Conservation (phyloP, 192 early-diverging fungal genomes). For the Coemansia sp. region DNA sequence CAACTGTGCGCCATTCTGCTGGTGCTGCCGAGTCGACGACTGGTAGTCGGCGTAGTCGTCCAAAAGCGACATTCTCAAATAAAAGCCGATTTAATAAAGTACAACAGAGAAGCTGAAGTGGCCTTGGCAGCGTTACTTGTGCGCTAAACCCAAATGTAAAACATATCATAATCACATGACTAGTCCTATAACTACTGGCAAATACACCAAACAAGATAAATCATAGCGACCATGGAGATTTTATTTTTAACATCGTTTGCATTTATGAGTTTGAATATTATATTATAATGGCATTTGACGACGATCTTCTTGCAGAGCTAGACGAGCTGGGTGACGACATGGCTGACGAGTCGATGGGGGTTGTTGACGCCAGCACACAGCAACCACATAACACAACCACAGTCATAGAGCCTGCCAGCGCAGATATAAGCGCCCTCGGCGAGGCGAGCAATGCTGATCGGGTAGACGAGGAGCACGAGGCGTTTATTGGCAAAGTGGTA, state of each 20-base stretch:
- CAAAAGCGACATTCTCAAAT: conserved; percentile 44
- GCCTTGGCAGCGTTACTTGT: too few species aligned
- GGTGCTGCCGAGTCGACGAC: conserved; percentile 23
- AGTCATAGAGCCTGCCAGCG: conserved; percentile 11
- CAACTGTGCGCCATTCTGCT: conserved; percentile 11
- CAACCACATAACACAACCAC: conserved; percentile 26
- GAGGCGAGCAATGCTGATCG: conserved; percentile 54
- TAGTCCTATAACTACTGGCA: too few species aligned
- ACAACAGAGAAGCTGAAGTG: not conserved
- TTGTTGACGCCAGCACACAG: conserved; percentile 3
- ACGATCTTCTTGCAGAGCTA: conserved; percentile 86
- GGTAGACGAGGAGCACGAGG: conserved; percentile 51
- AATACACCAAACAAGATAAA: too few species aligned
- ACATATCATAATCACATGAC: too few species aligned
- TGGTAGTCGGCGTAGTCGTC: conserved; percentile 54
- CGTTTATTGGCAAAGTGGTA: conserved; percentile 28
- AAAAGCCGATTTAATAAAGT: not conserved
- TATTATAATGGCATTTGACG: conserved; percentile 66
- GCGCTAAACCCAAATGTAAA: too few species aligned
- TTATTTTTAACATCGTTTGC: too few species aligned
- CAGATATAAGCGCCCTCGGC: conserved; percentile 54
- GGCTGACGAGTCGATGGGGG: conserved; percentile 22
- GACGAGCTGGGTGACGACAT: conserved; percentile 68
- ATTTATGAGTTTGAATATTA: too few species aligned
- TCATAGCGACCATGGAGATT: too few species aligned